Evolutionary conservation across 2,329 filamentous ascomycete species (phyloP), one percentile per base, ranked within the genome.

Genomic region (Chaetomium strumarium): DNA sequence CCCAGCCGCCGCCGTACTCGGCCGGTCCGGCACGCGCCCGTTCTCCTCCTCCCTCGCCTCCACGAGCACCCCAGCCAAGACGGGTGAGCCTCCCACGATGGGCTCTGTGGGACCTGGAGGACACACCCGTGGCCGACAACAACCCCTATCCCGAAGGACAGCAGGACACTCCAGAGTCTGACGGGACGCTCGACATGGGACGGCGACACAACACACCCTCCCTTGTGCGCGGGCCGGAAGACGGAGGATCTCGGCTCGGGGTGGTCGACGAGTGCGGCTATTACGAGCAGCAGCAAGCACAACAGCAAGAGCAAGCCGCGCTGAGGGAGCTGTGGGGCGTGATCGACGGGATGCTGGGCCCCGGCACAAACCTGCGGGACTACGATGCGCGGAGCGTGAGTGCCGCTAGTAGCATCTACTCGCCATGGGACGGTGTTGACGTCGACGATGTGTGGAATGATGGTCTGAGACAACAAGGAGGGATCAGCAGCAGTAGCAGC

Each of bases 251-350:
- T 24, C 17, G 33, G 7, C 16, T 17, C 13, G n/a, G 14, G 33
- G n/a, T n/a, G 20, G 5, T 9, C 10, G 19, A 11, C 3, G 16
- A 33, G 45, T 10, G 33, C 5, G 24, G 16, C 6, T 16, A 31
- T n/a, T 10, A 16, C 1, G 33, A 47, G 13, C n/a, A n/a, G n/a
- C n/a, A n/a, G n/a, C 13, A 34, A 49, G 52, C 52, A 12, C 20
- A 46, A 0, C 33, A 50, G 16, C 14, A 34, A 49, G 52, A 55
- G 16, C 31, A 46, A 38, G 24, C 31, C 9, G 55, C 55, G 13
- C 30, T 57, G 38, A 31, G 19, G 29, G 55, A 57, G 33, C 20
- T 57, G n/a, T 45, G 46, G 52, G 55, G 40, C 1, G 46, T 50
- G 1, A 43, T 57, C n/a, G 52, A 57, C 8, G 52, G 33, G 17